A percentile compares a stretch with the other conserved stretches of the same genome.
Conservation (phyloP, 345 rosid species). For the Eucalyptus cloeziana region DNA sequence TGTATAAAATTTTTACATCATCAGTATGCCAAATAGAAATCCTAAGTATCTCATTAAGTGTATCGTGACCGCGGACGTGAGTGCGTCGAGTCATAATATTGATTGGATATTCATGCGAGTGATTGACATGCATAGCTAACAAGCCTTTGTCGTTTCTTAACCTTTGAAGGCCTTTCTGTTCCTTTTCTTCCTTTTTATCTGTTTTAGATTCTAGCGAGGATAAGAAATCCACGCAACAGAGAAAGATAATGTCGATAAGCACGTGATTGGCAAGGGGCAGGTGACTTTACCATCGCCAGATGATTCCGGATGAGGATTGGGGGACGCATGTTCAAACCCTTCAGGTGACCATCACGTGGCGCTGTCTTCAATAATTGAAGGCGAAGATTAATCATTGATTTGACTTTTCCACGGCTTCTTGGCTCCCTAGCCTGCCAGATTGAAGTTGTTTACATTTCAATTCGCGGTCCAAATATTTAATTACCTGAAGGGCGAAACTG, state of each 20-base stretch:
- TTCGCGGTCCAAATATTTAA: accelerated
- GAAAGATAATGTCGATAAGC: not conserved
- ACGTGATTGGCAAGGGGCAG: not conserved
- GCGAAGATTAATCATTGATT: not conserved
- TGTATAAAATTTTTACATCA: no score
- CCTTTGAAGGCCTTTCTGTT: not conserved
- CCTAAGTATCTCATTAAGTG: not conserved
- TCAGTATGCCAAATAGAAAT: no score
- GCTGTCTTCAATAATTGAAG: not conserved
- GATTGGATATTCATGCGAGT: not conserved
- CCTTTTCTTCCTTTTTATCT: not conserved
- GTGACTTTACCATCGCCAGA: not conserved
- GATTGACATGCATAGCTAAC: not conserved
- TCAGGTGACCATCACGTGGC: not conserved
- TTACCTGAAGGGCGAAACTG: not conserved
- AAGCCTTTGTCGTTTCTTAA: not conserved
- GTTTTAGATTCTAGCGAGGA: no score
- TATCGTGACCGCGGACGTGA: not conserved
- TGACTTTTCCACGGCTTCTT: not conserved
- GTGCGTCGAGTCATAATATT: not conserved
- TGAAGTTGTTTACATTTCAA: not conserved
- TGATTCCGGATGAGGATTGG: not conserved
- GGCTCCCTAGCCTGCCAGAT: not conserved
- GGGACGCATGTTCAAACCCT: not conserved
- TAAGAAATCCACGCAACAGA: not conserved